Conservation (phyloP, 257 asterid species). For the Fraxinus quadrangulata region DNA sequence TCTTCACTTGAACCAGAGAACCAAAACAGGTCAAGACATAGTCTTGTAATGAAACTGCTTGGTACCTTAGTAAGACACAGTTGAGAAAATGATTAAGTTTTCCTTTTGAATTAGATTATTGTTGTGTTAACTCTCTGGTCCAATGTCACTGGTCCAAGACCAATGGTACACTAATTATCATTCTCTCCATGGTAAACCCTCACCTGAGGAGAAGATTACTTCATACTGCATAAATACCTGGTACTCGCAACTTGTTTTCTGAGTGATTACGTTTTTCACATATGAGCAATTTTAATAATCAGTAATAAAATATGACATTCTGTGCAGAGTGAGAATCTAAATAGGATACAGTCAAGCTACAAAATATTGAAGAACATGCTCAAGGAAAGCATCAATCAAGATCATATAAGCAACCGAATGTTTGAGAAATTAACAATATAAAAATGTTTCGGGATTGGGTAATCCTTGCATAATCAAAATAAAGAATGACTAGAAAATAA, state of each 20-base stretch:
- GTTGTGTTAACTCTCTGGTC: not conserved
- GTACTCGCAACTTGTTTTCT: not conserved
- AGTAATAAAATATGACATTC: not conserved
- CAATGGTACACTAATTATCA: not conserved
- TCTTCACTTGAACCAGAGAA: not conserved
- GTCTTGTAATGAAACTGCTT: not conserved
- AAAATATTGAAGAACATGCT: not conserved
- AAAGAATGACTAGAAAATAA: conserved; percentile 18
- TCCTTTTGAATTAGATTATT: not conserved
- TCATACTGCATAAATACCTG: not conserved
- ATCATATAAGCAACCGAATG: not conserved
- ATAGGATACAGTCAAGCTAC: not conserved
- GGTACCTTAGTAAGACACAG: not conserved
- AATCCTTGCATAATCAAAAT: not conserved
- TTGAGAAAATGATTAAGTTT: conserved; percentile 5
- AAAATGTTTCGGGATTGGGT: conserved; percentile 2
- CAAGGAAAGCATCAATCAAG: not conserved
- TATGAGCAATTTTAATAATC: not conserved
- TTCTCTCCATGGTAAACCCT: not conserved
- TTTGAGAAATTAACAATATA: not conserved
- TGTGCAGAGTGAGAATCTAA: not conserved
- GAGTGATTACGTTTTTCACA: not conserved
- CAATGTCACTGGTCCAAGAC: not conserved
- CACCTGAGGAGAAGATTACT: not conserved
- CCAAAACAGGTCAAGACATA: not conserved